phyloP scores from a whole-genome alignment of 345 rosid genomes.

The Alliaria petiolata region DNA sequence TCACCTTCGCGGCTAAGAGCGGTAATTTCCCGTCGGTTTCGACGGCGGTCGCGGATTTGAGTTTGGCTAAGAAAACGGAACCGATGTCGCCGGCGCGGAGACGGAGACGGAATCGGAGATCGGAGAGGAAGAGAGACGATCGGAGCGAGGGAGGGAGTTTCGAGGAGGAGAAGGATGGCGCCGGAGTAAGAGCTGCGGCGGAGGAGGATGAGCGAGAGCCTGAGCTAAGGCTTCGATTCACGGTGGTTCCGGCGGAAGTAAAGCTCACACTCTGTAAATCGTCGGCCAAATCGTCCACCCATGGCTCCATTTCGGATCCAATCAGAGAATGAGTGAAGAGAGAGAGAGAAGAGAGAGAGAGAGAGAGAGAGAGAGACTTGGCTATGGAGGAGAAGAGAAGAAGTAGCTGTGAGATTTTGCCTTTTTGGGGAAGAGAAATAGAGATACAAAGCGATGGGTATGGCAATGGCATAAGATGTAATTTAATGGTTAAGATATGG shows the following conservation, averaged over 20 bases:
- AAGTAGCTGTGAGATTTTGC: slow-evolving; percentile 25
- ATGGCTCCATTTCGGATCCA: slow-evolving; percentile 53
- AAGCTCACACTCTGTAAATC: slow-evolving; percentile 91
- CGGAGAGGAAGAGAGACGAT: slow-evolving; percentile 56
- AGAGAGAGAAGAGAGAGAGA: slow-evolving; percentile 5
- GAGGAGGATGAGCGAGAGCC: slow-evolving; percentile 59
- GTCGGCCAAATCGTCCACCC: slow-evolving; percentile 77
- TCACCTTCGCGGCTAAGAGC: slow-evolving; percentile 72
- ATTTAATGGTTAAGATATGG: background rate
- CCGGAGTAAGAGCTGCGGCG: slow-evolving; percentile 67
- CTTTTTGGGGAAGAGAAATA: slow-evolving; percentile 11
- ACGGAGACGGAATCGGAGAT: slow-evolving; percentile 72
- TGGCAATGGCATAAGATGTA: slow-evolving; percentile 22
- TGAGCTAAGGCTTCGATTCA: slow-evolving; percentile 74
- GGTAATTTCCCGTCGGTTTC: slow-evolving; percentile 13
- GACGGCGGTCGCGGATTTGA: slow-evolving; percentile 36
- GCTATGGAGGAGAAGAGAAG: slow-evolving; percentile 3
- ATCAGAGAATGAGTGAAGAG: background rate
- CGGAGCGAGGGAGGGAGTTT: slow-evolving; percentile 38
- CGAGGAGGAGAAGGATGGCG: slow-evolving; percentile 59
- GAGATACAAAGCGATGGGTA: slow-evolving; percentile 7
- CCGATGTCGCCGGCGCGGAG: slow-evolving; percentile 96
- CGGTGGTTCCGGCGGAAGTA: slow-evolving; percentile 57
- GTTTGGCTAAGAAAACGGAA: slow-evolving; percentile 76
- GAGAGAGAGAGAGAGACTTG: background rate